Evolutionary conservation across 192 early-diverging fungal species (phyloP).

Genomic region (Coemansia sp.): DNA sequence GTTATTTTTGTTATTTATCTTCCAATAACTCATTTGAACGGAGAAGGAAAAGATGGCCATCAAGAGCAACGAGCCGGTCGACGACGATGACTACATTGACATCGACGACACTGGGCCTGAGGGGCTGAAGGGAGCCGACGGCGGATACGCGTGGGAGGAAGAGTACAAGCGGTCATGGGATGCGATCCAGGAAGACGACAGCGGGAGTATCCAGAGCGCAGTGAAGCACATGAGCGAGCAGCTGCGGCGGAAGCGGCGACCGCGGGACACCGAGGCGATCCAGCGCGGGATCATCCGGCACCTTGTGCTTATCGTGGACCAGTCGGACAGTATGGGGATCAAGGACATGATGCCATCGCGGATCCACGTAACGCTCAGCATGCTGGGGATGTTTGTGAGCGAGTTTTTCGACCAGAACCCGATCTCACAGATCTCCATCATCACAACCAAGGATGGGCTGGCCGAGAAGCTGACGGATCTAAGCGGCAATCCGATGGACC

Average conservation of each 20-base stretch:
- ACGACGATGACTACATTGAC: constrained; percentile 52
- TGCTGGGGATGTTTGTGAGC: constrained; percentile 71
- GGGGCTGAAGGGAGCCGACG: constrained; percentile 48
- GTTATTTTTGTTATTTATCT: neutral
- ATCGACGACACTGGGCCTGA: constrained; percentile 51
- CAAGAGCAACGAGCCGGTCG: constrained; percentile 14
- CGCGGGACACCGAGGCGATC: constrained; percentile 70
- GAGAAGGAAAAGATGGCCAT: constrained; percentile 9
- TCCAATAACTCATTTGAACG: too few relatives aligned
- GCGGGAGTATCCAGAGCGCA: constrained; percentile 76
- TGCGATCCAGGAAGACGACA: constrained; percentile 83
- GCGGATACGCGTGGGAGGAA: constrained; percentile 91
- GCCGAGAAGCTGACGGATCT: constrained; percentile 88
- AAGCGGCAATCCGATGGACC: constrained; percentile 83
- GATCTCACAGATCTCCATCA: constrained; percentile 82
- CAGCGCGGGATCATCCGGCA: constrained; percentile 87
- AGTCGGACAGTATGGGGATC: constrained; percentile 82
- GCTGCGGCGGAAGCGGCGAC: constrained; percentile 59
- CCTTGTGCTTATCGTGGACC: constrained; percentile 79
- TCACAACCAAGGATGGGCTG: constrained; percentile 82
- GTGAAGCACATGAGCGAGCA: constrained; percentile 73
- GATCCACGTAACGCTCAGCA: constrained; percentile 69
- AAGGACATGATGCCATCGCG: constrained; percentile 84
- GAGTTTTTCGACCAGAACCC: constrained; percentile 98
- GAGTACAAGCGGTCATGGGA: constrained; percentile 98